Evolutionary conservation across 2,329 filamentous ascomycete genomes (phyloP).

Genomic region (Colletotrichum eleusines): DNA sequence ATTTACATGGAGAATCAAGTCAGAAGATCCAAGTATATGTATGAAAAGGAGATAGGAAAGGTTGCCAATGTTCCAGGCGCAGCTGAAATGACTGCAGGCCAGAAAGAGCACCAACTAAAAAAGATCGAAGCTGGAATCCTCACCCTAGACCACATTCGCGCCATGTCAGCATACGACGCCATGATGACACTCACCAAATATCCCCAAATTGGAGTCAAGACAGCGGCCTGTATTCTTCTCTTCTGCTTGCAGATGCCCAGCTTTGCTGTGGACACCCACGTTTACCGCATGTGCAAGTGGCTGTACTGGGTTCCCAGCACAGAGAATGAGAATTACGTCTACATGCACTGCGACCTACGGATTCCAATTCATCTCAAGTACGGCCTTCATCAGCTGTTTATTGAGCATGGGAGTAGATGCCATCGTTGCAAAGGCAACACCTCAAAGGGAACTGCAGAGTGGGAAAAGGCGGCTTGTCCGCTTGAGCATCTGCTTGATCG

Average conservation of each 20-base stretch:
- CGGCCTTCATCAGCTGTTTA: constrained; percentile 66
- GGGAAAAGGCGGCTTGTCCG: constrained; percentile 65
- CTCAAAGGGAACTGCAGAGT: constrained; percentile 69
- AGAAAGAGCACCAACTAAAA: constrained; percentile 69
- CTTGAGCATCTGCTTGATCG: constrained; percentile 56
- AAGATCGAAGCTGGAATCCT: constrained; percentile 70
- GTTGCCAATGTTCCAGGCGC: constrained; percentile 59
- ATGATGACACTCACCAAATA: constrained; percentile 64
- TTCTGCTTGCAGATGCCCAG: constrained; percentile 66
- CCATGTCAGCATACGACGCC: constrained; percentile 58
- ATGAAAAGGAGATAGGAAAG: constrained; percentile 55
- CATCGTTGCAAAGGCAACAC: constrained; percentile 63
- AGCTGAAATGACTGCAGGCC: constrained; percentile 54
- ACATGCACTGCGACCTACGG: constrained; percentile 64
- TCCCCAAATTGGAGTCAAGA: constrained; percentile 69
- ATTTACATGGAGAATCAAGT: constrained; percentile 75
- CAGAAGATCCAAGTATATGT: constrained; percentile 57
- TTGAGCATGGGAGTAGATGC: constrained; percentile 65
- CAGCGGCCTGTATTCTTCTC: constrained; percentile 67
- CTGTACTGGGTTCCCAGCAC: constrained; percentile 67
- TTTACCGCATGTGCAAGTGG: constrained; percentile 64
- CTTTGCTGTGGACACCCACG: constrained; percentile 71
- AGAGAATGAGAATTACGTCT: constrained; percentile 60
- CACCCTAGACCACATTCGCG: constrained; percentile 64
- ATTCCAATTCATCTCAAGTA: constrained; percentile 68